Conservation (phyloP, 768 basidiomycete genomes). For the Russula vinacea region DNA sequence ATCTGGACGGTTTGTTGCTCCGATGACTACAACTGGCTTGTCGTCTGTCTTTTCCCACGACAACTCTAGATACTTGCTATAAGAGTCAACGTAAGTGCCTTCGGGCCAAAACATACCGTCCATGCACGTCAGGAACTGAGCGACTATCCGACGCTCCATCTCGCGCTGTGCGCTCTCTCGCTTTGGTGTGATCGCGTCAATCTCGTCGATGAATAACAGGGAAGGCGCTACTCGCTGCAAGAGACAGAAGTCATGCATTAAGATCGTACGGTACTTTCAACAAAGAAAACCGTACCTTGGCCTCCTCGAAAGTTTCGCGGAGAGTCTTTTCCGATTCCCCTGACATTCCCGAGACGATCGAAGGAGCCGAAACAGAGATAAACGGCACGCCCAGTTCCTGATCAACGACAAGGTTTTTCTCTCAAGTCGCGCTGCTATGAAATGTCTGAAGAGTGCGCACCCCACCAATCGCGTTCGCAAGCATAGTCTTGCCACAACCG, state of each 20-base stretch:
- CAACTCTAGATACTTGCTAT: constrained; percentile 55
- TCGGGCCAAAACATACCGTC: constrained; percentile 61
- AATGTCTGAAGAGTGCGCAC: constrained; percentile 44
- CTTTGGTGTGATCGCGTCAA: constrained; percentile 97
- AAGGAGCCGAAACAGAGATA: constrained; percentile 91
- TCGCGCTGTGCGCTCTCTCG: constrained; percentile 96
- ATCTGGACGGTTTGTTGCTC: constrained; percentile 95
- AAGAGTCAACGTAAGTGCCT: neutral
- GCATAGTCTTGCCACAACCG: constrained; percentile 92
- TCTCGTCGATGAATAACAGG: constrained; percentile 94
- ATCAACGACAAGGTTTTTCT: neutral
- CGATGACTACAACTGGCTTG: constrained; percentile 90
- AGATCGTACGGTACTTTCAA: neutral
- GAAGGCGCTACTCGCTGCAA: constrained; percentile 83
- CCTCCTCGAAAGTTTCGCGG: constrained; percentile 95
- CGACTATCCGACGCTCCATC: constrained; percentile 97
- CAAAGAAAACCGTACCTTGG: constrained; percentile 56
- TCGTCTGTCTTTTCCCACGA: constrained; percentile 94
- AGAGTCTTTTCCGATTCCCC: constrained; percentile 98
- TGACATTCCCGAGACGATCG: constrained; percentile 96
- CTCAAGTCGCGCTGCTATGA: neutral
- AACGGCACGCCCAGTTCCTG: constrained; percentile 93
- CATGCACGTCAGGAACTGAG: constrained; percentile 97
- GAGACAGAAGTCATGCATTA: neutral
- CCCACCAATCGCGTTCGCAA: constrained; percentile 94